Base-by-base conservation (phyloP, 2,329 filamentous ascomycete genomes). In the Epichloe bromicola region DNA sequence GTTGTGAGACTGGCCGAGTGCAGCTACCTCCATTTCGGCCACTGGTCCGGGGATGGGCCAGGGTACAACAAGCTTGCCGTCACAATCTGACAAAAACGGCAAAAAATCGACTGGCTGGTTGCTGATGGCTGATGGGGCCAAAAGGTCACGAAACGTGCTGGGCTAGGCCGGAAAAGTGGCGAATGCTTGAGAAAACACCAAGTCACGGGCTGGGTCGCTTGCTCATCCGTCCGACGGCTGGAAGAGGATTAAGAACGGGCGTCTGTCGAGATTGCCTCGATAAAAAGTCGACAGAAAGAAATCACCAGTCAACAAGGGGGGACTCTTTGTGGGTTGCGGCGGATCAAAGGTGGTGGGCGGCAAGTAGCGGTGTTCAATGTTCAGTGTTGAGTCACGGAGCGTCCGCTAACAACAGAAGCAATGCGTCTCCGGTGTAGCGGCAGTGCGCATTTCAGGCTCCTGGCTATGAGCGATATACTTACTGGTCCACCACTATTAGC, bases 381-480 rank as follows among this genome's bases (percentile, higher is more conserved):
- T 30, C 10, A 30, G 4, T 30, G 10, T 30, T 30, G 30, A 30
- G 30, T 3, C n/a, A 42, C 5, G 6, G 19, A 12, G 23, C 14
- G 41, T 44, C 41, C 3, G 36, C 37, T n/a, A 34, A 42, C 51
- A 56, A 53, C 52, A 54, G 23, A 49, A 42, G n/a, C 15, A 5
- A 54, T n/a, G 53, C 51, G 54, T 51, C 50, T 12, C 33, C 14
- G 14, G 37, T 26, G 54, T 52, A 54, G 48, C 33, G 34, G 5
- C 14, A 19, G 26, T 34, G 15, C 11, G 36, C 11, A 15, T 39
- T 48, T 40, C 23, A 45, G 43, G 50, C 46, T 37, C 19, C 19
- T 39, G 19, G 43, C 40, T 54, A 56, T 56, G 54, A 54, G 54
- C 48, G 48, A 49, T 49, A 49, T 49, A 49, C 30, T 30, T 49